Percentiles rank a stretch among this genome's conserved stretches.
Conservation (phyloP, 2,329 filamentous ascomycete species). For the Colletotrichum liriopes region DNA sequence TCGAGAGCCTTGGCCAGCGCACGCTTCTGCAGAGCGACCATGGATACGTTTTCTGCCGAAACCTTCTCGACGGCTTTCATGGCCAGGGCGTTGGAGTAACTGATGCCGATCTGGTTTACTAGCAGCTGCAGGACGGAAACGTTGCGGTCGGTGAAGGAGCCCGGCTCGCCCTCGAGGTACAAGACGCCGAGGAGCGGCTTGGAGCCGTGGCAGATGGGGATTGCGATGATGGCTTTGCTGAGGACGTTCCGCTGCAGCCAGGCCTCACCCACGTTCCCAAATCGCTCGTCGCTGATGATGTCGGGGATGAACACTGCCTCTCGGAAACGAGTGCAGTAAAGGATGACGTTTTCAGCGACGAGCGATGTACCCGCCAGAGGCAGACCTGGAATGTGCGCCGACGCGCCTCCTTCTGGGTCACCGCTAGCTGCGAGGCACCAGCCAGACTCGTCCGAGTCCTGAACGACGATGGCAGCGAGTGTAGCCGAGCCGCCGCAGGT, state of each 20-base stretch:
- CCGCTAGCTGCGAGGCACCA: conserved; percentile 85
- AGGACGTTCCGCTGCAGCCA: conserved; percentile 79
- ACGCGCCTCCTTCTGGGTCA: conserved; percentile 78
- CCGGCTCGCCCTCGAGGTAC: conserved; percentile 82
- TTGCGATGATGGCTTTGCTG: conserved; percentile 83
- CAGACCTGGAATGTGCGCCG: conserved; percentile 76
- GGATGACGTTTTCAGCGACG: conserved; percentile 82
- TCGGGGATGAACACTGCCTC: conserved; percentile 84
- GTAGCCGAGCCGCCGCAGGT: conserved; percentile 81
- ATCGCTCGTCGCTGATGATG: conserved; percentile 81
- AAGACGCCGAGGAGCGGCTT: conserved; percentile 81
- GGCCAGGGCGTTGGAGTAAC: conserved; percentile 77
- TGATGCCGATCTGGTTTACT: conserved; percentile 84
- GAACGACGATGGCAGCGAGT: conserved; percentile 80
- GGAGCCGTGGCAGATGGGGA: conserved; percentile 82
- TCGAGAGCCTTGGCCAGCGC: conserved; percentile 80
- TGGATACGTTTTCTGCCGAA: conserved; percentile 82
- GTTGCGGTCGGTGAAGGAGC: conserved; percentile 83
- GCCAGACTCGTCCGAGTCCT: conserved; percentile 73
- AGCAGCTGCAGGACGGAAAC: conserved; percentile 78
- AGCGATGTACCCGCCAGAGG: conserved; percentile 76
- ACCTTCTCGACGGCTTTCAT: conserved; percentile 83
- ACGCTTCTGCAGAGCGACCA: conserved; percentile 83
- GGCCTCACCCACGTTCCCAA: conserved; percentile 79
- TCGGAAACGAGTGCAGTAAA: conserved; percentile 83